Conservation (phyloP, 2,329 filamentous ascomycete genomes). For the Colletotrichum endophyticum region DNA sequence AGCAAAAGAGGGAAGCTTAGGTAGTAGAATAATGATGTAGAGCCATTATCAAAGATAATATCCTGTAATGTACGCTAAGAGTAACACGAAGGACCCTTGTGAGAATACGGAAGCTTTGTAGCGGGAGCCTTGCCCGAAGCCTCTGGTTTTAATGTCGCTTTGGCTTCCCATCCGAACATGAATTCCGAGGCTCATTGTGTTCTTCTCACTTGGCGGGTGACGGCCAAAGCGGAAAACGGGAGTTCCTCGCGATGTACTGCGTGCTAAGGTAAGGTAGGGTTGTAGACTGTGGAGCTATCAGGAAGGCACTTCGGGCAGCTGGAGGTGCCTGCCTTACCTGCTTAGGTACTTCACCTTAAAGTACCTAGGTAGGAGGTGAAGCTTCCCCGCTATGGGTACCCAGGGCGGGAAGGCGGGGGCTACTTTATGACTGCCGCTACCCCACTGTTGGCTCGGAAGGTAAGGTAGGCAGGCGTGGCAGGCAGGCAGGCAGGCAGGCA, state of each 20-base stretch:
- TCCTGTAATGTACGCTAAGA: background rate
- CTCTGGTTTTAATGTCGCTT: background rate
- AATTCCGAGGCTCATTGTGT: background rate
- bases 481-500: background rate
- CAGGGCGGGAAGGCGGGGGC: background rate
- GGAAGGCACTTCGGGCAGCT: background rate
- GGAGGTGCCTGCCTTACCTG: background rate
- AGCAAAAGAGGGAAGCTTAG: background rate
- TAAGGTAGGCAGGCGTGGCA: background rate
- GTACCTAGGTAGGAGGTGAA: background rate
- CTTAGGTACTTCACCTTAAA: background rate
- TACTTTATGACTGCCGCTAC: background rate
- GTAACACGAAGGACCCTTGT: background rate
- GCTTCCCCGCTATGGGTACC: background rate
- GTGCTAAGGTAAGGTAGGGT: background rate
- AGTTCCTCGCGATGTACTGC: background rate
- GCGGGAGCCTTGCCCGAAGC: background rate
- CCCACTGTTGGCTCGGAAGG: background rate
- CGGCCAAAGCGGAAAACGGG: background rate
- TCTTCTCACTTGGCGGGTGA: background rate
- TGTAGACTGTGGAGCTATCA: background rate
- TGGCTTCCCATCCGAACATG: background rate
- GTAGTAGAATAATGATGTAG: background rate
- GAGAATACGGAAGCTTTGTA: background rate
- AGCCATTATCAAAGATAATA: background rate